Conservation (phyloP, 441 rosid species). For the Bruguiera hainesii region DNA sequence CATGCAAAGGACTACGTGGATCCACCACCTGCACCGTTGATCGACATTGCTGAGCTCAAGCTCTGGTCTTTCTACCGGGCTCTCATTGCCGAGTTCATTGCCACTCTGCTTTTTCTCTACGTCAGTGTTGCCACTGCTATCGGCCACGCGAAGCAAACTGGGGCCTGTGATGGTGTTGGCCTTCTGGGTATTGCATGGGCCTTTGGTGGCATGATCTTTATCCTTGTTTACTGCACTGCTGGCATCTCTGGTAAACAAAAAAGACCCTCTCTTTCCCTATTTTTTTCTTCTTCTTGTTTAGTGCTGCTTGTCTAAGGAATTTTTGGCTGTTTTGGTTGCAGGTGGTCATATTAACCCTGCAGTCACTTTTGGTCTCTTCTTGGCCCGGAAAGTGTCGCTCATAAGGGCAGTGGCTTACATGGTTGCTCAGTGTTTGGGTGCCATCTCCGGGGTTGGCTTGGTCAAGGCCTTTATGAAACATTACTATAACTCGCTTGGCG, state of each 20-base stretch:
- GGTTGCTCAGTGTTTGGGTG: conserved; percentile 77
- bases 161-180: conserved; percentile 68
- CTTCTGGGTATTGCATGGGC: conserved; percentile 88
- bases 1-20: conserved; percentile 69
- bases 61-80: conserved; percentile 88
- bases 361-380: conserved; percentile 66
- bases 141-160: conserved; percentile 54
- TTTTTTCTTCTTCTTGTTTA: not conserved
- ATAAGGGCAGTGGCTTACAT: conserved; percentile 67
- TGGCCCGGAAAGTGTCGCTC: conserved; percentile 71
- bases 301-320: conserved; percentile 3
- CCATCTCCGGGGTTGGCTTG: conserved; percentile 75
- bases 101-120: conserved; percentile 80
- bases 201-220: conserved; percentile 84
- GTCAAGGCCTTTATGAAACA: conserved; percentile 76
- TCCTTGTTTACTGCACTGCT: conserved; percentile 87
- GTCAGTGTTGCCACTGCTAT: conserved; percentile 67
- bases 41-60: conserved; percentile 52
- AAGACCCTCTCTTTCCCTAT: not conserved
- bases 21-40: conserved; percentile 75
- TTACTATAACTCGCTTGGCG: conserved; percentile 48
- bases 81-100: conserved; percentile 75
- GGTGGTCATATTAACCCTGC: conserved; percentile 98
- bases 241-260: conserved; percentile 52
- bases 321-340: conserved; percentile 17